Conservation (phyloP, 1,284 basidiomycete genomes). For the Filobasidium uniguttulatum region DNA sequence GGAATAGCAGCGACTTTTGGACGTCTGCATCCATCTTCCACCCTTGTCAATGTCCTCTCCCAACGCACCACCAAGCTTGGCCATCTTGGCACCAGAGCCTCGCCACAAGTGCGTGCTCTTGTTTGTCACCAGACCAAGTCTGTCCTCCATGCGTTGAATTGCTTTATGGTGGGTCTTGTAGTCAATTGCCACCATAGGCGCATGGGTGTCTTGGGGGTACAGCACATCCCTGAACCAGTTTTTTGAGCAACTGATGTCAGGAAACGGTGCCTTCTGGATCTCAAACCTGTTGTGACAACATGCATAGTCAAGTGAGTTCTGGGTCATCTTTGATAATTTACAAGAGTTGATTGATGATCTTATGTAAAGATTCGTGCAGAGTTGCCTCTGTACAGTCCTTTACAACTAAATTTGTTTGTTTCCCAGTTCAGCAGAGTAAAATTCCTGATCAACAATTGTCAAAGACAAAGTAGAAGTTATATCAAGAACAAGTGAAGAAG, state of each 20-base stretch:
- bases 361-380: too few relatives aligned
- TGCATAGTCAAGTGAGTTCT: background rate
- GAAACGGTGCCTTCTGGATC: background rate
- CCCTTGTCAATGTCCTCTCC: background rate
- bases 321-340: background rate
- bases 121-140: too few relatives aligned
- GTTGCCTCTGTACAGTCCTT: background rate
- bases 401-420: too few relatives aligned
- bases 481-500: too few relatives aligned
- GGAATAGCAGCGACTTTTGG: background rate
- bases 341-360: background rate
- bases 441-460: too few relatives aligned
- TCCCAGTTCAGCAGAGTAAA: too few relatives aligned
- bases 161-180: too few relatives aligned
- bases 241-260: background rate
- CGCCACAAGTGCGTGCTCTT: conserved; percentile 1
- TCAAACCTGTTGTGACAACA: background rate
- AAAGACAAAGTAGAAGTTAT: too few relatives aligned
- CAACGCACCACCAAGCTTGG: background rate
- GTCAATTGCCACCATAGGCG: too few relatives aligned
- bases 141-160: too few relatives aligned
- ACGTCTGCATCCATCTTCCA: background rate
- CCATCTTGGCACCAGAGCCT: conserved; percentile 1
- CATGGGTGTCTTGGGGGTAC: too few relatives aligned
- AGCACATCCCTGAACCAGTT: too few relatives aligned